Base-by-base conservation (phyloP, 2,329 filamentous ascomycete genomes). In the Amylocarpus encephaloides region DNA sequence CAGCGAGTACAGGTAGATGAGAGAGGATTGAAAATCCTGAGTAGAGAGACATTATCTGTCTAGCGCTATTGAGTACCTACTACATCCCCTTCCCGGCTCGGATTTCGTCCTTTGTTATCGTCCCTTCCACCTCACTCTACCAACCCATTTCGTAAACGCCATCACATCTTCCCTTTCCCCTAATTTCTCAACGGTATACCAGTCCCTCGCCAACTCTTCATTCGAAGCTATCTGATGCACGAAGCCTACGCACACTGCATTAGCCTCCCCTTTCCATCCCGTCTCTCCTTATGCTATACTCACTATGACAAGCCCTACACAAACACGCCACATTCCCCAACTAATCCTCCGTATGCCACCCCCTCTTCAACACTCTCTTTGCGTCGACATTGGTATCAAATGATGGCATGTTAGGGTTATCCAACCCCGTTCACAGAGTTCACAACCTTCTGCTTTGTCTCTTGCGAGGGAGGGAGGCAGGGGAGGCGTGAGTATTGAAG, bases 301-400 rank as follows among this genome's bases (percentile, higher is more conserved):
- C n/a, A 46, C 77, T 80, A 71, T 95, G 89, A 62, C 89, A 95
- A 2, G 88, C 85, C 44, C 88, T 75, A 68, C 89, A 94, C 58
- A 95, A 68, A 88, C 88, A 94, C 11, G 89, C 88, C 16, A 93
- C 89, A 64, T 82, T 89, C 61, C 87, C 81, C 66, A 94, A 66
- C 68, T 82, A 79, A 66, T 87, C 86, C 55, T 82, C 79, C 3
- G 77, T 76, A 70, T 91, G 86, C 88, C 88, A 94, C 1, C 85
- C 85, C 38, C 87, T 74, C 72, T 86, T 88, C 35, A 88, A 66
- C 3, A 79, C 87, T 64, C 89, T 88, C 6, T 78, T 82, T 94
- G 88, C 52, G 88, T 82, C 39, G 79, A 77, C 36, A 81, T 78
- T n/a, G 89, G 89, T 48, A 95, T 90, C 39, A 95, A 71, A 69